These are phyloP conservation scores for Tetrahymena malaccensis DNA, from an alignment of 73 alveolate genomes.

Conservation along the genomic window DNA sequence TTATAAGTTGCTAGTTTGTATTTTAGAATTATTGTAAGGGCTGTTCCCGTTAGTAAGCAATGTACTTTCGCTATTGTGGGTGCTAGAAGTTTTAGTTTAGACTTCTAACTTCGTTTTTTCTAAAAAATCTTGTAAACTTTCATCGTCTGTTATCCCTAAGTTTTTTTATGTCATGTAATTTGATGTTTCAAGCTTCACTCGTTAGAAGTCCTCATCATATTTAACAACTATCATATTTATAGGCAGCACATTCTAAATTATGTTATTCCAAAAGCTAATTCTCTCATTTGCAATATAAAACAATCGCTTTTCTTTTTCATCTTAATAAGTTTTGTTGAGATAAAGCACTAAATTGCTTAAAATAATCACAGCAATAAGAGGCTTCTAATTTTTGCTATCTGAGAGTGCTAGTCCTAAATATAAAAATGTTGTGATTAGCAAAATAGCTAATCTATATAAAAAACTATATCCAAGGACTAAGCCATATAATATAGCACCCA, in stretches of 20 bases:
- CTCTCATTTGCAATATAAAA: not conserved
- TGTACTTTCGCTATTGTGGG: not conserved
- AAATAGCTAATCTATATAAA: not conserved
- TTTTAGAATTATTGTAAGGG: not conserved
- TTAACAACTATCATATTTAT: not conserved
- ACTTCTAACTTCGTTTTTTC: not conserved
- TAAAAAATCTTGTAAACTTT: not conserved
- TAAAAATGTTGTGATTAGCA: not conserved
- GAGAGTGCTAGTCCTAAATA: not conserved
- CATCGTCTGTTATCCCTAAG: not conserved
- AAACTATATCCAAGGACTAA: not conserved
- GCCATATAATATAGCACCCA: not conserved
- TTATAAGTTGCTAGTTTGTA: not conserved
- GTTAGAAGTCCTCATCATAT: not conserved
- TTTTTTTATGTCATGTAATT: not conserved
- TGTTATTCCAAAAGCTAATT: not conserved
- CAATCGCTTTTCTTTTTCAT: not conserved
- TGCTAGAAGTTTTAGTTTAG: not conserved
- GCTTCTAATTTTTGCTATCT: not conserved
- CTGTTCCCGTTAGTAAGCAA: not conserved
- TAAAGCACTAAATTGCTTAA: not conserved
- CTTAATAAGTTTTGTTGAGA: not conserved
- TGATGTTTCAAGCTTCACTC: not conserved
- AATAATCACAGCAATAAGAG: not conserved
- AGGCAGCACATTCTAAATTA: not conserved